A percentile compares a stretch with the other conserved stretches of the same genome.
These are phyloP conservation scores for Xerocomellus intermedius DNA, from an alignment of 768 basidiomycete genomes.

Conservation along the genomic window DNA sequence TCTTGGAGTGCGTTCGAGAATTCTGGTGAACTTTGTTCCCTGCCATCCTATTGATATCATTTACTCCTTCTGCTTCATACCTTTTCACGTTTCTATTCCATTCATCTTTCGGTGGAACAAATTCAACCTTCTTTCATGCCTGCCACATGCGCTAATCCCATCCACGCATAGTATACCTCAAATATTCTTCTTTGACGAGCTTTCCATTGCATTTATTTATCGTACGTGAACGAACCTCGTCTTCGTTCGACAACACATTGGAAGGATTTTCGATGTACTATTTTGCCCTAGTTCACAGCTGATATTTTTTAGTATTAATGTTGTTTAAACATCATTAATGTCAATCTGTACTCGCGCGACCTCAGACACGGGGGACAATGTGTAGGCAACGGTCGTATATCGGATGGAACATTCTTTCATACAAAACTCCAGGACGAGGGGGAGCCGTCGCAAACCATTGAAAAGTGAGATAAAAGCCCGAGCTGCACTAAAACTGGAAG, in stretches of 20 bases:
- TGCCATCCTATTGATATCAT: conserved; percentile 2
- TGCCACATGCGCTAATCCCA: conserved; percentile 7
- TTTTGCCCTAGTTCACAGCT: conserved; percentile 22
- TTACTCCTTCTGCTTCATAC: conserved; percentile 19
- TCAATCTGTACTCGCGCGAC: conserved; percentile 21
- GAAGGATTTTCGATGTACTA: conserved; percentile 34
- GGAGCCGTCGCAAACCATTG: no score
- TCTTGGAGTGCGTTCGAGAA: conserved; percentile 66
- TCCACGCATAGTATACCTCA: conserved; percentile 6
- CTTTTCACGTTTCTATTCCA: conserved; percentile 6
- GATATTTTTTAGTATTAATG: conserved; percentile 30
- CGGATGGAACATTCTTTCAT: no score
- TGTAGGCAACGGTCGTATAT: neutral
- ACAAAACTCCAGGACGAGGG: neutral
- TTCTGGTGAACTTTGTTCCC: conserved; percentile 42
- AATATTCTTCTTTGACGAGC: conserved; percentile 1
- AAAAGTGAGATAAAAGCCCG: no score
- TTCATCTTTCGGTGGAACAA: conserved; percentile 19
- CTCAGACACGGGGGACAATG: neutral
- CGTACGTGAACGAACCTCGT: conserved; percentile 17
- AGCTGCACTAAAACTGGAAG: neutral
- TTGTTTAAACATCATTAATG: conserved; percentile 35
- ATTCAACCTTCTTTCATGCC: neutral
- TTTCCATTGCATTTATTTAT: conserved; percentile 21
- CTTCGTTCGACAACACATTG: conserved; percentile 18